phyloP scores from a whole-genome alignment of 169 alveolate species.

The Eimeria zaria region DNA sequence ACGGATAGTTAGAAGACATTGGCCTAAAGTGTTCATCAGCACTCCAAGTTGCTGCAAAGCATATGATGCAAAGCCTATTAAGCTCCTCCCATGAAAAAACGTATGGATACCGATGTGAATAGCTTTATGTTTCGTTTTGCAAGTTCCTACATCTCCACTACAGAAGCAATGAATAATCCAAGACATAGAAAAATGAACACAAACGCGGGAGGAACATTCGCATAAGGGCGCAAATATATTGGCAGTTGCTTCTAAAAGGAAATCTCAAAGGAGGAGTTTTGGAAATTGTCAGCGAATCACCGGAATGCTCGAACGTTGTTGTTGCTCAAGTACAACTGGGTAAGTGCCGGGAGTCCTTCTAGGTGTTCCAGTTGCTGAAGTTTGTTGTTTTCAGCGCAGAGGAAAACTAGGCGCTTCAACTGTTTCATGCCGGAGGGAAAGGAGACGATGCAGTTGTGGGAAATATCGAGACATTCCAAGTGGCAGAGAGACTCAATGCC shows the following conservation, averaged over 20 bases:
- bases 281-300: background rate
- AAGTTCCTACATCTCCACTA: background rate
- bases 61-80: too few relatives aligned
- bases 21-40: background rate
- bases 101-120: background rate
- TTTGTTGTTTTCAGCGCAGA: conserved; percentile 65
- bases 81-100: background rate
- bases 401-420: conserved; percentile 52
- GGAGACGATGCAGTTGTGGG: conserved; percentile 38
- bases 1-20: background rate
- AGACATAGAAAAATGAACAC: background rate
- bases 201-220: too few relatives aligned
- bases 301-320: conserved; percentile 58
- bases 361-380: conserved; percentile 66
- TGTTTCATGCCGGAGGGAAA: conserved; percentile 67
- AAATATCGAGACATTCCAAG: conserved; percentile 71
- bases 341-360: conserved; percentile 65
- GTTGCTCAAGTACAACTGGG: conserved; percentile 56
- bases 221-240: background rate
- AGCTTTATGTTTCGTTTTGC: background rate
- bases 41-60: background rate
- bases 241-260: background rate
- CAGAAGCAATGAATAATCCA: background rate
- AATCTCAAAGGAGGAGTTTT: background rate
- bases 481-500: conserved; percentile 60